Evolutionary conservation across 2,329 filamentous ascomycete genomes (phyloP).

Genomic region (Xylaria sp.): DNA sequence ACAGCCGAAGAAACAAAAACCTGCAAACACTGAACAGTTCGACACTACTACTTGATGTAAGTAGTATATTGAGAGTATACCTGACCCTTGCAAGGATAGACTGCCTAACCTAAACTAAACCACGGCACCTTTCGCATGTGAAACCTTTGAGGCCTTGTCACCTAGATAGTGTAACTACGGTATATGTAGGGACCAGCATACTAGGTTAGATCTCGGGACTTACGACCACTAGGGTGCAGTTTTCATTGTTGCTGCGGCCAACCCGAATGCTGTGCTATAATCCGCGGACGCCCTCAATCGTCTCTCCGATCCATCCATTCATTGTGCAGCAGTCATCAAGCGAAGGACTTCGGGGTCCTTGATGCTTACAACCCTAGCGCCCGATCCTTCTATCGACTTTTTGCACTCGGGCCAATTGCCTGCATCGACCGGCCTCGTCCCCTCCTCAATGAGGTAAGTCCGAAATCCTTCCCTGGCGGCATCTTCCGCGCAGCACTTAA

Average conservation of each 20-base stretch:
- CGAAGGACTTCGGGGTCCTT: slow-evolving; percentile 65
- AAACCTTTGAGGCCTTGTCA: neutral
- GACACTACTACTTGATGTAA: too few species aligned
- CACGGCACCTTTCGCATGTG: neutral
- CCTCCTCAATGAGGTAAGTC: slow-evolving; percentile 82
- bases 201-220: neutral
- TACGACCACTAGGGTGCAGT: neutral
- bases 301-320: slow-evolving; percentile 23
- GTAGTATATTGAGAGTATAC: too few species aligned
- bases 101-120: too few species aligned
- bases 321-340: slow-evolving; percentile 50
- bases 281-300: slow-evolving; percentile 24
- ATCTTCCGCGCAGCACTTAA: slow-evolving; percentile 83
- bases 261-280: neutral
- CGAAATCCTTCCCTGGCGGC: slow-evolving; percentile 78
- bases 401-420: slow-evolving; percentile 65
- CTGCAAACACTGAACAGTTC: neutral
- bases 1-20: neutral
- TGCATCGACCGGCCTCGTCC: slow-evolving; percentile 76
- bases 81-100: too few species aligned
- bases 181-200: neutral
- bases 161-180: neutral
- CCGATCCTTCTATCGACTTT: slow-evolving; percentile 63
- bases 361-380: slow-evolving; percentile 70
- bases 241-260: neutral